These are phyloP conservation scores for Zygotorulaspora chibaensis DNA, from an alignment of 805 yeast species.

Conservation along the genomic window DNA sequence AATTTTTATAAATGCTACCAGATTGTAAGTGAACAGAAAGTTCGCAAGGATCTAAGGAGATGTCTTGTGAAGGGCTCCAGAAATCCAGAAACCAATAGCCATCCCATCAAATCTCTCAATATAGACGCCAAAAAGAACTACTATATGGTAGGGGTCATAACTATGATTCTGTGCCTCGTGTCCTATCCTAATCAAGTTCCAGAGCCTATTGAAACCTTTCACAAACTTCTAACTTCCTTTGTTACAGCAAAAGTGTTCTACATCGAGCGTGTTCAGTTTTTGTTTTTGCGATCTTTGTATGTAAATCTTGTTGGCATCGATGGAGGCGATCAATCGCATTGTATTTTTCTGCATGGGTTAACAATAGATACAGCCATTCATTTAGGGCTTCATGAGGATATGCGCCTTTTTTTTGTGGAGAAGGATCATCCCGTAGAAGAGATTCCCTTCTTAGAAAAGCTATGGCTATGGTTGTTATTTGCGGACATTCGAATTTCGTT, in stretches of 20 bases:
- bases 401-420: constrained; percentile 2
- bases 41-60: constrained; percentile 2
- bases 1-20: constrained; percentile 5
- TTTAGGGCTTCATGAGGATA: constrained; percentile 12
- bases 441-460: constrained; percentile 7
- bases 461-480: constrained; percentile 13
- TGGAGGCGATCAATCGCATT: constrained; percentile 12
- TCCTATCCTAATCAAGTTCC: constrained; percentile 6
- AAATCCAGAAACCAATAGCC: constrained; percentile 5
- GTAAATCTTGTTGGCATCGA: constrained; percentile 8
- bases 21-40: constrained; percentile 9
- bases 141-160: constrained; percentile 14
- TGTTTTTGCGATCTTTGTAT: constrained; percentile 6
- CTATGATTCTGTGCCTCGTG: constrained; percentile 10
- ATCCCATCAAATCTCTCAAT: constrained; percentile 5
- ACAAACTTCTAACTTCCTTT: constrained; percentile 13
- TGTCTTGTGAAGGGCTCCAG: constrained; percentile 13
- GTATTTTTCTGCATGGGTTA: constrained; percentile 3
- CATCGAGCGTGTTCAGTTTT: constrained; percentile 7
- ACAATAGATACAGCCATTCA: constrained; percentile 10
- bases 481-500: constrained; percentile 13
- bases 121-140: constrained; percentile 14
- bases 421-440: constrained; percentile 2
- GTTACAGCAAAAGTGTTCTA: constrained; percentile 6
- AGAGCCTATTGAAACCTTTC: constrained; percentile 10